phyloP scores from a whole-genome alignment of 202 grass and related monocot genomes.

The Tripidium arundinaceum region DNA sequence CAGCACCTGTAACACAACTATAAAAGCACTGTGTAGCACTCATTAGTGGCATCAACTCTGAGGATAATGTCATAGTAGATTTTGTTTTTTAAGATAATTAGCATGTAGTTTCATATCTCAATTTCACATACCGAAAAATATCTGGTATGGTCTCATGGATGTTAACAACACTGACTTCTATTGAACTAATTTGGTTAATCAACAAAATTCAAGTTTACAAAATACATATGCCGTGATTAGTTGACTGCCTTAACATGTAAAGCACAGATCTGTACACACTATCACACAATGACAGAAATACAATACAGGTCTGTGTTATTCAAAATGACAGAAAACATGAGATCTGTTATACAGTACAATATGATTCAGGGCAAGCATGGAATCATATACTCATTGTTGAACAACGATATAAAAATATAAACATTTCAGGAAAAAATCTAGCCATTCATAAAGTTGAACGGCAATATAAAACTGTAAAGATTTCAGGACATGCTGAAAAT shows the following conservation, averaged over 20 bases:
- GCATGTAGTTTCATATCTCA: not conserved
- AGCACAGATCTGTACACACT: not conserved
- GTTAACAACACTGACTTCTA: not conserved
- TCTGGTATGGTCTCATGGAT: not conserved
- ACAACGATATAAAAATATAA: not conserved
- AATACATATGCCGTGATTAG: not conserved
- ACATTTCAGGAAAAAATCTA: conserved; percentile 20
- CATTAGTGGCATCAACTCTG: not conserved
- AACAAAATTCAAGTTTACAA: not conserved
- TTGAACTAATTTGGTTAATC: not conserved
- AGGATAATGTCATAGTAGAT: conserved; percentile 1
- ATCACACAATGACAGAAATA: conserved; percentile 4
- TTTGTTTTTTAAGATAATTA: conserved; percentile 26
- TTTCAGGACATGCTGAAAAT: conserved; percentile 24
- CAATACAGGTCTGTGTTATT: not conserved
- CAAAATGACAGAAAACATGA: conserved; percentile 19
- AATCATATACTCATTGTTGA: conserved; percentile 8
- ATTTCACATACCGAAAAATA: conserved; percentile 8
- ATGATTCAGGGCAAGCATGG: not conserved
- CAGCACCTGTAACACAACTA: not conserved
- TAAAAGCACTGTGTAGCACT: not conserved
- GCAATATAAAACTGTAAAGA: not conserved
- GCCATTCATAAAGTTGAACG: conserved; percentile 11
- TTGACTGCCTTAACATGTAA: conserved; percentile 6
- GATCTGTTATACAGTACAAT: not conserved